Evolutionary conservation across 1,284 basidiomycete genomes (phyloP).

Genomic region (Moesziomyces sp.): DNA sequence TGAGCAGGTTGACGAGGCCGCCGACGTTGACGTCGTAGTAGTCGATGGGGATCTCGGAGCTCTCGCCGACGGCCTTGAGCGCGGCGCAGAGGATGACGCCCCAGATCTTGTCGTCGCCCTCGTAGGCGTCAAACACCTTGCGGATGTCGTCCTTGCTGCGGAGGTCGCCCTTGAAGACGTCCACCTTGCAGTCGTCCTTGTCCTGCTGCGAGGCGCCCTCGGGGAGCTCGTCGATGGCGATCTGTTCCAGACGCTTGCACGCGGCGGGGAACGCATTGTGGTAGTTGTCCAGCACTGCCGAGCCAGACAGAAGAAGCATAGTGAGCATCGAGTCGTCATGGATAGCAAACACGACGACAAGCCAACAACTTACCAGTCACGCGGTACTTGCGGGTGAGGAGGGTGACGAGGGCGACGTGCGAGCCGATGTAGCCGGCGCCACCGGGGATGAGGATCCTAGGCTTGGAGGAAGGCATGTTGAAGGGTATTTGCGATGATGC

Average conservation of each 20-base stretch:
- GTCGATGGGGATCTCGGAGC: constrained; percentile 89
- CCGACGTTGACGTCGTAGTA: constrained; percentile 67
- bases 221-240: constrained; percentile 78
- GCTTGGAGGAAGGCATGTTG: constrained; percentile 50
- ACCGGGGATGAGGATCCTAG: constrained; percentile 65
- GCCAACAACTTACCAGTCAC: constrained; percentile 71
- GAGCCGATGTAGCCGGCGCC: constrained; percentile 75
- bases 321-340: too few species aligned
- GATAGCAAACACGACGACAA: neutral
- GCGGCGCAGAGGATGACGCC: constrained; percentile 97
- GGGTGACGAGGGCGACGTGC: constrained; percentile 86
- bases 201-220: constrained; percentile 74
- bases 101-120: constrained; percentile 75
- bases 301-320: neutral
- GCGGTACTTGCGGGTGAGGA: constrained; percentile 87
- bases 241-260: constrained; percentile 78
- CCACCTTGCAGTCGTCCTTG: constrained; percentile 81
- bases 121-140: constrained; percentile 56
- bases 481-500: too few species aligned
- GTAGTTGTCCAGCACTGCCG: constrained; percentile 70
- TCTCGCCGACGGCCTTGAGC: constrained; percentile 97
- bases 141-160: constrained; percentile 56
- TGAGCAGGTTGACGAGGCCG: constrained; percentile 62
- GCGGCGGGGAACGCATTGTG: constrained; percentile 87
- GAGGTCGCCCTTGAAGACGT: constrained; percentile 69